Conservation (phyloP, 2,329 filamentous ascomycete species). For the Diaporthe batatas region DNA sequence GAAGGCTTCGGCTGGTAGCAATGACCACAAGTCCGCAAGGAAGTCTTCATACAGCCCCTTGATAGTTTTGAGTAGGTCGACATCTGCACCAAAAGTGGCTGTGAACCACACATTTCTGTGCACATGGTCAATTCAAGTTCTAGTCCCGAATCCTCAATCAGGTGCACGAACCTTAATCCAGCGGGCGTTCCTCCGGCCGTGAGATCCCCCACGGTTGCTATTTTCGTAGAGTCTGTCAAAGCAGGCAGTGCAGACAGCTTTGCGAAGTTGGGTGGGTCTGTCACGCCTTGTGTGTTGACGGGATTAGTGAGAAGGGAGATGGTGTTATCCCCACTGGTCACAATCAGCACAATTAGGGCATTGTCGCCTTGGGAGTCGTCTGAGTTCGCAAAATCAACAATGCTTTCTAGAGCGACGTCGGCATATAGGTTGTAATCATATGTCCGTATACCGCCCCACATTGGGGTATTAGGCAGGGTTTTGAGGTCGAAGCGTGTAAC, state of each 20-base stretch:
- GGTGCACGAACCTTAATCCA: constrained; percentile 2
- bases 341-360: constrained; percentile 17
- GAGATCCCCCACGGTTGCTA: constrained; percentile 16
- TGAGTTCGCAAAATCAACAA: constrained; percentile 3
- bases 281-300: constrained; percentile 21
- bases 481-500: constrained; percentile 46
- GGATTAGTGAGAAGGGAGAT: constrained; percentile 3
- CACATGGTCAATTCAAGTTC: not conserved
- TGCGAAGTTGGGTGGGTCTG: constrained; percentile 6
- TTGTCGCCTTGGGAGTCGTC: not conserved
- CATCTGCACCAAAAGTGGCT: constrained; percentile 51
- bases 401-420: constrained; percentile 11
- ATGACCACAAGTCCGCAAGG: constrained; percentile 49
- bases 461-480: constrained; percentile 38
- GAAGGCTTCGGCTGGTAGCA: constrained; percentile 50
- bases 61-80: constrained; percentile 52
- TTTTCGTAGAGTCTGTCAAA: not conserved
- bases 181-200: not conserved
- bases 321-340: constrained; percentile 4
- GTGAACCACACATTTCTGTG: constrained; percentile 43
- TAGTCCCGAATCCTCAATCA: not conserved
- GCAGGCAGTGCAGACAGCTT: constrained; percentile 14
- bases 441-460: constrained; percentile 46
- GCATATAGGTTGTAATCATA: constrained; percentile 39
- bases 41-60: constrained; percentile 56